Evolutionary conservation across 345 rosid genomes (phyloP), one percentile per base, ranked within the genome.

Genomic region (Bruguiera gymnorhiza): DNA sequence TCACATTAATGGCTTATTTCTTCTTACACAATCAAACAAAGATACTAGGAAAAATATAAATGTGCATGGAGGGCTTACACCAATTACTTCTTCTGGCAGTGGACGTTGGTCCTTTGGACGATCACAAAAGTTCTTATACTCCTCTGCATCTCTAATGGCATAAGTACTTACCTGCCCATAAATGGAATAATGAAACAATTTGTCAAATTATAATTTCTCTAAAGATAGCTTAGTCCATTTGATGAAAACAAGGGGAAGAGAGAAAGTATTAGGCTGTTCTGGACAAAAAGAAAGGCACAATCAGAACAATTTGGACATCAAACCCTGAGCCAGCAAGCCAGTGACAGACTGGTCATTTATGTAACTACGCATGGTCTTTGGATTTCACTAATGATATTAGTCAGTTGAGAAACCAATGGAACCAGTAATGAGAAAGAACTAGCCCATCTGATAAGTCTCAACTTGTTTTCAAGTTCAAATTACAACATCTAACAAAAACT

Each of bases 91-190:
- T 66, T 90, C 98, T 52, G 97, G 93, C 51, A 79, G 83, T 0
- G 91, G 97, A 8, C 96, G 90, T 76, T 93, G 98, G 67, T 89
- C 96, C 79, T 78, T 93, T 6, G 93, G 76, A 4, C 92, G 88
- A 78, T 93, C 96, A 69, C 97, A 93, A 79, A 88, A 93, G 53
- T 93, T 93, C 78, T 81, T 93, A 68, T 93, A 90, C 79, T 93
- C 96, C 65, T 88, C 97, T 37, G 85, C 86, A 70, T 93, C 97
- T 79, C 98, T 86, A 63, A 90, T 86, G 13, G 91, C 97, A 70
- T 83, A 87, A 9, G 97, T 74, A 72, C 92, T 84, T 34, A 90
- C 81, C 97, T 90, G 81, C 34, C 73, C 39, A 68, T 50, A 72
- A 62, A 56, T 57, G 62, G 21, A 73, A 58, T 48, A 64, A 60